Conservation (phyloP, 306 rosid species). For the Sphenostylis stenocarpa region DNA sequence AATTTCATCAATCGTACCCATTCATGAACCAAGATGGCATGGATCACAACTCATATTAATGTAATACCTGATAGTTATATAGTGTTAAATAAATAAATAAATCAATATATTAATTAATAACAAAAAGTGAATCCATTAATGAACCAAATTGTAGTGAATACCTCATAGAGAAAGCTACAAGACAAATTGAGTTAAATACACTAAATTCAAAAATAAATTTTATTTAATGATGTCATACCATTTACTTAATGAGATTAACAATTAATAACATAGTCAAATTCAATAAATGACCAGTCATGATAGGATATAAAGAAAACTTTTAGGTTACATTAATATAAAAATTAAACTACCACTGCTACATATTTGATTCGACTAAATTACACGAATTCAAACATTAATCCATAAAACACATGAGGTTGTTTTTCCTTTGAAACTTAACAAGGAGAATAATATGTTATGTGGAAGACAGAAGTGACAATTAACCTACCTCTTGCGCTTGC, state of each 20-base stretch:
- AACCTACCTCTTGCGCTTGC: constrained; percentile 85
- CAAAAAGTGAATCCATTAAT: no score
- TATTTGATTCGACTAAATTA: neutral
- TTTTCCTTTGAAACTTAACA: neutral
- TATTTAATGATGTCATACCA: neutral
- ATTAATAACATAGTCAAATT: neutral
- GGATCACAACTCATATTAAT: neutral
- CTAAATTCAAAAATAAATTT: neutral
- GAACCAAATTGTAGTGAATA: neutral
- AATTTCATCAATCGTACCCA: neutral
- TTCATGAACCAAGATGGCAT: neutral
- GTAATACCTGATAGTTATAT: neutral
- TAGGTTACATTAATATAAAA: neutral
- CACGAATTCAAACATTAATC: neutral
- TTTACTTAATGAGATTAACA: neutral
- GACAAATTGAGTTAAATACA: neutral
- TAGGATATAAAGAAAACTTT: neutral
- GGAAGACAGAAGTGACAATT: neutral
- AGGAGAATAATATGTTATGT: neutral
- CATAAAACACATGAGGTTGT: neutral
- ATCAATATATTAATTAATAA: neutral
- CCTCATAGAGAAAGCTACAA: neutral
- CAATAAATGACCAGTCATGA: neutral
- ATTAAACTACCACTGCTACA: neutral
- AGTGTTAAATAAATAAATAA: neutral